Conservation (phyloP, 2,329 filamentous ascomycete genomes). For the Chaetomium olivaceum region DNA sequence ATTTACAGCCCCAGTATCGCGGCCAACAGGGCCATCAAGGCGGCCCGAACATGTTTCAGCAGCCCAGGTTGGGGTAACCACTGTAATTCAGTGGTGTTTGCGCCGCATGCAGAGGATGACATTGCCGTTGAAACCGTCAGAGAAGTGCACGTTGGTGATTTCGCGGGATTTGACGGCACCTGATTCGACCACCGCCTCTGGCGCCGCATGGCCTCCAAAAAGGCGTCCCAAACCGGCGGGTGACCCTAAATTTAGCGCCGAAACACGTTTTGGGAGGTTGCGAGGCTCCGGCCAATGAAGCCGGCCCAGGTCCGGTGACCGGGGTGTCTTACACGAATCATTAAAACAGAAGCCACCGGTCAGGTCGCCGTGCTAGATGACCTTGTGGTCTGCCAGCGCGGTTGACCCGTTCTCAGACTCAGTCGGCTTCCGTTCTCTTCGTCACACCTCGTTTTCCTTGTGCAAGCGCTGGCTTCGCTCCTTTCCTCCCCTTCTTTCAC, state of each 20-base stretch:
- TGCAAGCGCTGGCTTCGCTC: conserved; percentile 6
- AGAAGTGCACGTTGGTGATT: conserved; percentile 20
- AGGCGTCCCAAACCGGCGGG: conserved; percentile 24
- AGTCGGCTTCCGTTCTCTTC: conserved; percentile 6
- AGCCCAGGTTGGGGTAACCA: conserved; percentile 2
- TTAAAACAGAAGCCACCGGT: conserved; percentile 19
- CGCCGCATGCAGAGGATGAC: conserved; percentile 10
- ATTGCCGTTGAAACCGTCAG: conserved; percentile 13
- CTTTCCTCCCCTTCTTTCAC: neutral
- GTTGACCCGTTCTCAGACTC: conserved; percentile 15
- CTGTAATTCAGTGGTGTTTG: neutral
- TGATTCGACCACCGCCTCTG: conserved; percentile 22
- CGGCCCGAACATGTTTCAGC: conserved; percentile 15
- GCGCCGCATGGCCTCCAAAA: conserved; percentile 19
- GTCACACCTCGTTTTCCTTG: neutral
- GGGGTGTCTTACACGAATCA: conserved; percentile 11
- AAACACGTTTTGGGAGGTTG: conserved; percentile 22
- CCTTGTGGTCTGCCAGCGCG: conserved; percentile 12
- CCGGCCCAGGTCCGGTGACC: conserved; percentile 20
- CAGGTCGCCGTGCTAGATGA: conserved; percentile 22
- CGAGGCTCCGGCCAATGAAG: conserved; percentile 12
- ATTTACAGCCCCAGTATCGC: neutral
- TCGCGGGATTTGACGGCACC: conserved; percentile 3
- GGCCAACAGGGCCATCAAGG: conserved; percentile 14
- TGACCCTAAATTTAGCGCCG: conserved; percentile 30